A percentile compares a stretch with the other conserved stretches of the same genome.
Evolutionary conservation across 2,329 filamentous ascomycete species (phyloP).

Genomic region (Rutstroemia sp.): DNA sequence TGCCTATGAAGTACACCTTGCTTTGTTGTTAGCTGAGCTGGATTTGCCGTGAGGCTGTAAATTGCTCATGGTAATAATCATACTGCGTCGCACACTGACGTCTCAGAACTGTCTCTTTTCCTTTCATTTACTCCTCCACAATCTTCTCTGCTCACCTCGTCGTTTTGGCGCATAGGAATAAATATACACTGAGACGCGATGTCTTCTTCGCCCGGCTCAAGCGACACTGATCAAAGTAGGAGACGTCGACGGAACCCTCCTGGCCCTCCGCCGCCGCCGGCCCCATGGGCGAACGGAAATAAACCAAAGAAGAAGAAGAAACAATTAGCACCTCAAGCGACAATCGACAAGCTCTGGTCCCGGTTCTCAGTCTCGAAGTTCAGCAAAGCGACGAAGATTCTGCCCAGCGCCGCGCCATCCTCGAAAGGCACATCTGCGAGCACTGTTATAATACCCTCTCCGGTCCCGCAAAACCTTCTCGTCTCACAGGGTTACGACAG

Average conservation of each 20-base stretch:
- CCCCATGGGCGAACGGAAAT: constrained; percentile 3
- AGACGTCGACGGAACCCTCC: background rate
- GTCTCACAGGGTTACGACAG: constrained; percentile 59
- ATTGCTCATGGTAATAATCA: background rate
- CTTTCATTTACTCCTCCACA: too few species aligned
- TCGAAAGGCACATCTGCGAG: constrained; percentile 5
- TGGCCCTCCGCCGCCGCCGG: constrained; percentile 6
- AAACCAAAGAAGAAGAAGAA: constrained; percentile 46
- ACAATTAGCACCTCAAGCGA: constrained; percentile 53
- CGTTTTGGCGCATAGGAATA: too few species aligned
- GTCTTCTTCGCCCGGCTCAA: constrained; percentile 15
- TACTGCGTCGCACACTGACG: background rate
- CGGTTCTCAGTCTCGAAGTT: constrained; percentile 53
- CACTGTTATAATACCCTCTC: constrained; percentile 16
- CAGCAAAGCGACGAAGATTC: constrained; percentile 55
- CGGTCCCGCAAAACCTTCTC: constrained; percentile 51
- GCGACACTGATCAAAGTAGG: constrained; percentile 17
- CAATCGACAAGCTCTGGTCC: constrained; percentile 61
- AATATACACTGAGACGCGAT: constrained; percentile 2
- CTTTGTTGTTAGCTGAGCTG: background rate
- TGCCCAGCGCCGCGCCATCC: constrained; percentile 50
- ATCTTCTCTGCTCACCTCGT: too few species aligned
- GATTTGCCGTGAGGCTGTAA: background rate
- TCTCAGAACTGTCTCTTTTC: too few species aligned
- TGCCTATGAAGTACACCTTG: background rate